Base-by-base conservation (phyloP, 2,329 filamentous ascomycete genomes). In the Amauroascus niger region DNA sequence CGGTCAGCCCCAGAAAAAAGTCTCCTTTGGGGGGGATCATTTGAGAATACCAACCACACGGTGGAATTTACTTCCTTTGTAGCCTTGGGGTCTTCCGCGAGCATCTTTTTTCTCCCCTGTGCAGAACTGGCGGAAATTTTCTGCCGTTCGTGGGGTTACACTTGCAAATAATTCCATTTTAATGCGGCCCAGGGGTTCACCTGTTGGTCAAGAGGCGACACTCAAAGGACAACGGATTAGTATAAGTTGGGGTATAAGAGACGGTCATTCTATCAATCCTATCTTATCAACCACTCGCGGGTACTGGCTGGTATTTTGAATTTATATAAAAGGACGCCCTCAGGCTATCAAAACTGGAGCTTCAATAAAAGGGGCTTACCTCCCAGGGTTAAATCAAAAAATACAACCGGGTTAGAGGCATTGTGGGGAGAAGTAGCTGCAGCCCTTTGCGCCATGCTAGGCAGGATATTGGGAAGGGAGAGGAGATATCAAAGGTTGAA, bases 71-170 rank as follows among this genome's bases (percentile, higher is more conserved):
- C 81, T 86, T 52, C 87, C 87, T 73, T 96, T 97, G 78, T 96
- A 98, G 58, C 93, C 93, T 67, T 94, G 87, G 0, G 90, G 86
- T 58, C 83, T 78, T 32, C 88, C 88, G 8, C 82, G 79, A 49
- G 79, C 70, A 65, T 87, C 87, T 73, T 89, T 95, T 60, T 80
- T 83, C 75, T 97, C 91, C 63, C 93, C 93, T 0, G 91, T 97
- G 74, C 90, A 96, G 74, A 95, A 95, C 67, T 94, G 88, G 45
- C 90, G 87, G 69, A 98, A 97, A 75, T 97, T 97, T 71, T 97
- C 93, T 28, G 89, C 88, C 7, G 93, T 97, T 64, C 84, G 84
- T 59, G 90, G 89, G 0, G 88, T 86, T 20, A 86, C 77, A 71
- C 95, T 80, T 57, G 84, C 82, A 76, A 93, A 96, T 57, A 98